phyloP scores from a whole-genome alignment of 768 basidiomycete species.

The Suillus placidus region DNA sequence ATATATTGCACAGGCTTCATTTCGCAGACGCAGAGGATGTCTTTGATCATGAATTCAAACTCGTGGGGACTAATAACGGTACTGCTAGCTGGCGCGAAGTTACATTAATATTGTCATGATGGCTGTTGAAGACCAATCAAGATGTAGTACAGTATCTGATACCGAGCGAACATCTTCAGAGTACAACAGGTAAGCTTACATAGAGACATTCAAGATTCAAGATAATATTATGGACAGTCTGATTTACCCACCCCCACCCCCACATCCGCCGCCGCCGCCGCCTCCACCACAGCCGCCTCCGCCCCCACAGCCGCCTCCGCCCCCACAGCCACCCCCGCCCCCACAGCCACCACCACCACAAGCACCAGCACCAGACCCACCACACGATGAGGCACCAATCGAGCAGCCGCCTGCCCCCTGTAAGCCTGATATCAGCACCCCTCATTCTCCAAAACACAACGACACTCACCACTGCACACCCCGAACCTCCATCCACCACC shows the following conservation, averaged over 20 bases:
- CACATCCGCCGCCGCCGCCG: neutral
- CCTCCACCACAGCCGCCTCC: slow-evolving; percentile 7
- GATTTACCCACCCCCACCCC: neutral
- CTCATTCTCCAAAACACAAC: neutral
- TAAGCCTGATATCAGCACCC: neutral
- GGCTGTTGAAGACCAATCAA: neutral
- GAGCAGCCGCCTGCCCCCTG: slow-evolving; percentile 4
- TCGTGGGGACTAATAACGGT: neutral
- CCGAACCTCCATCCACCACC: slow-evolving; percentile 5
- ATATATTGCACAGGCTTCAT: neutral
- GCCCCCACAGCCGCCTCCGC: neutral
- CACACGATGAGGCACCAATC: neutral
- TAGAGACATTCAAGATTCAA: neutral
- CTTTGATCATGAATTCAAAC: neutral
- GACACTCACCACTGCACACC: slow-evolving; percentile 11
- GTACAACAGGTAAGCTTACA: neutral
- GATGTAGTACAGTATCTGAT: neutral
- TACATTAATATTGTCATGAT: neutral
- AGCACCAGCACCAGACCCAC: slow-evolving; percentile 16
- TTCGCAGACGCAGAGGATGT: neutral
- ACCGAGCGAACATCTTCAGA: neutral
- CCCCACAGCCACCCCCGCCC: slow-evolving; percentile 25
- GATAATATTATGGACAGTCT: neutral
- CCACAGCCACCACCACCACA: slow-evolving; percentile 24
- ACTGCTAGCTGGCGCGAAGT: neutral